Conservation (phyloP, 352 stramenopile species). For the Ophiocytium majus region DNA sequence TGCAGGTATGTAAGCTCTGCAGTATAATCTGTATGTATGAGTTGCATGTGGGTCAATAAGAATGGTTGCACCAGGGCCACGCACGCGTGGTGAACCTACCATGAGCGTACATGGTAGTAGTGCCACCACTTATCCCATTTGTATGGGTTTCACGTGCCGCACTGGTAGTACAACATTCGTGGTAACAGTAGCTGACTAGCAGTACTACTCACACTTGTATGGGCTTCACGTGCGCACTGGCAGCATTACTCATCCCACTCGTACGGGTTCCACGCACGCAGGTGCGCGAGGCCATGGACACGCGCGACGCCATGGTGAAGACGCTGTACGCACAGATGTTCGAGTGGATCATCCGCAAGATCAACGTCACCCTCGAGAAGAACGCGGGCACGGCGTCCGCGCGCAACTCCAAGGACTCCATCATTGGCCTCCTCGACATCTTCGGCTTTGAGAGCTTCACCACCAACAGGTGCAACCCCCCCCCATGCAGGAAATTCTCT, state of each 20-base stretch:
- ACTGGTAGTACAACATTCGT: too few relatives aligned
- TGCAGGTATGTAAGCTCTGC: too few relatives aligned
- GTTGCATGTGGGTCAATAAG: too few relatives aligned
- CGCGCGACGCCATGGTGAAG: constrained; percentile 84
- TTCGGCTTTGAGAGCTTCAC: constrained; percentile 75
- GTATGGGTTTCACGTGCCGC: too few relatives aligned
- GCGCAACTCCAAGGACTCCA: constrained; percentile 42
- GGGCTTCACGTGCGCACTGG: constrained; percentile 65
- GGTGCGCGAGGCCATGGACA: constrained; percentile 61
- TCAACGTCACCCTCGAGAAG: constrained; percentile 66
- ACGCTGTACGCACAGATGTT: constrained; percentile 85
- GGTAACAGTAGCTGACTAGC: too few relatives aligned
- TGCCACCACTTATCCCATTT: not conserved
- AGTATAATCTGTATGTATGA: too few relatives aligned
- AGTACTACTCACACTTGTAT: constrained; percentile 2
- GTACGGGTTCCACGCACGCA: constrained; percentile 5
- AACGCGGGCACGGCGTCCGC: constrained; percentile 13
- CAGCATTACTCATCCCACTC: constrained; percentile 58
- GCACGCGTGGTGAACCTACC: not conserved
- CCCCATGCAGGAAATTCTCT: too few relatives aligned
- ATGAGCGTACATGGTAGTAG: not conserved
- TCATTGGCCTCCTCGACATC: constrained; percentile 79
- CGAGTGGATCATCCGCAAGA: constrained; percentile 83
- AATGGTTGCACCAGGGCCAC: too few relatives aligned
- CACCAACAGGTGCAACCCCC: constrained; percentile 79